Percentiles rank a stretch among this genome's conserved stretches.
phyloP scores from a whole-genome alignment of 495 filamentous ascomycete species.

The Hyaloscypha finlandica region DNA sequence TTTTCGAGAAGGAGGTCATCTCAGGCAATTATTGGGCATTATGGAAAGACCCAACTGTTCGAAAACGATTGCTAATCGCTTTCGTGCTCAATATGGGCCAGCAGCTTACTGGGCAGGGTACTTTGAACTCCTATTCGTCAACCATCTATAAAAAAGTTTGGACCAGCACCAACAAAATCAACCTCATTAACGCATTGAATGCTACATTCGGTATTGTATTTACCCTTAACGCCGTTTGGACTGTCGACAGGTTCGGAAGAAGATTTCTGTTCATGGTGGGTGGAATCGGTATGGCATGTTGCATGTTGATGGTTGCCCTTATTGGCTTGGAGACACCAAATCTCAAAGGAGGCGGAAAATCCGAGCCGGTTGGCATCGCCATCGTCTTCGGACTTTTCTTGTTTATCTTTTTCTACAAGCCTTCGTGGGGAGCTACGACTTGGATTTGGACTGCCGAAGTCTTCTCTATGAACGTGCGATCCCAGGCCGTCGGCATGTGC shows the following conservation, averaged over 20 bases:
- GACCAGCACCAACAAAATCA: conserved; percentile 36
- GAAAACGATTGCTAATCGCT: conserved; percentile 65
- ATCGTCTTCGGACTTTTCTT: conserved; percentile 65
- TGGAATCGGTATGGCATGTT: conserved; percentile 55
- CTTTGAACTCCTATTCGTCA: conserved; percentile 62
- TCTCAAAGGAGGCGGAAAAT: conserved; percentile 47
- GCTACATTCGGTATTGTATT: conserved; percentile 79
- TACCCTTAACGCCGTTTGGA: conserved; percentile 67
- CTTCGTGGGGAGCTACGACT: conserved; percentile 65
- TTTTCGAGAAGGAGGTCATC: conserved; percentile 73
- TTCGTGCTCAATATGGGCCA: conserved; percentile 68
- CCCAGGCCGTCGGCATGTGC: conserved; percentile 69
- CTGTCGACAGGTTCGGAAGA: conserved; percentile 59
- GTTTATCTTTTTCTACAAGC: conserved; percentile 70
- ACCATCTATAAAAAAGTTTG: conserved; percentile 68
- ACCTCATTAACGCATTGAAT: conserved; percentile 64
- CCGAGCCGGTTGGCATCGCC: conserved; percentile 58
- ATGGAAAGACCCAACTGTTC: conserved; percentile 71
- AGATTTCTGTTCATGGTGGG: conserved; percentile 57
- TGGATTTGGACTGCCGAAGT: conserved; percentile 71
- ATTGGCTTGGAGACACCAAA: conserved; percentile 58
- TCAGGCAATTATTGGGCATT: conserved; percentile 68
- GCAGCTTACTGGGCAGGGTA: conserved; percentile 62
- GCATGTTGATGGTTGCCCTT: conserved; percentile 63
- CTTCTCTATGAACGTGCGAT: conserved; percentile 67